Evolutionary conservation across 768 basidiomycete species (phyloP).

Genomic region (Auriscalpium vulgare): DNA sequence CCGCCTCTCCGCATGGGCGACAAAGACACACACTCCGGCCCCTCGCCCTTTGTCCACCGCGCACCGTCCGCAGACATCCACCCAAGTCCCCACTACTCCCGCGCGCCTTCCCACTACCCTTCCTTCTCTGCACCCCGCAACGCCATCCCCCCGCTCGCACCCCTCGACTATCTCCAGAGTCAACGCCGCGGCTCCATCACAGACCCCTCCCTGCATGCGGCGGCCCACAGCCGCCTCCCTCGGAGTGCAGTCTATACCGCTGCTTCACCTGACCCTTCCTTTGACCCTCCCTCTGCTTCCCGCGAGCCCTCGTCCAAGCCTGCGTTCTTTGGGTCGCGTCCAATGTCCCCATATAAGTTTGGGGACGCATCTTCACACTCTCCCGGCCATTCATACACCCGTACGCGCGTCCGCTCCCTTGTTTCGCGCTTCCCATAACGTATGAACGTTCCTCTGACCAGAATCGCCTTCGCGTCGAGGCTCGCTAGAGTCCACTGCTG

Average conservation of each 20-base stretch:
- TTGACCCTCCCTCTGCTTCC: slow-evolving; percentile 17
- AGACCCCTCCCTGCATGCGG: slow-evolving; percentile 71
- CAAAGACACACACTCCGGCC: slow-evolving; percentile 9
- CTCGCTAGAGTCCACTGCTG: slow-evolving; percentile 11
- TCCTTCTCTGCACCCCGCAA: slow-evolving; percentile 29
- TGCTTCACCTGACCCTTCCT: slow-evolving; percentile 9
- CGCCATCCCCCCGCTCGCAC: slow-evolving; percentile 56
- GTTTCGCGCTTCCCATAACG: neutral
- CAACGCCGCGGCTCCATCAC: slow-evolving; percentile 81
- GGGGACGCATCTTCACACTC: slow-evolving; percentile 47
- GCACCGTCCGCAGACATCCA: slow-evolving; percentile 9
- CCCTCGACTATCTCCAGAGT: slow-evolving; percentile 71
- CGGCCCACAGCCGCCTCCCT: slow-evolving; percentile 25
- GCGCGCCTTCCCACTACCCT: slow-evolving; percentile 19
- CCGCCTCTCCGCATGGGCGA: slow-evolving; percentile 12
- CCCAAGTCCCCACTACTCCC: slow-evolving; percentile 15
- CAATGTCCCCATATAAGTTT: slow-evolving; percentile 62
- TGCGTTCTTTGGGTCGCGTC: slow-evolving; percentile 38
- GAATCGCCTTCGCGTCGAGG: slow-evolving; percentile 8
- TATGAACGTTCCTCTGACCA: neutral
- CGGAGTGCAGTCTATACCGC: slow-evolving; percentile 15
- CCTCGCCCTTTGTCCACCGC: slow-evolving; percentile 13
- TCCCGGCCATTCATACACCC: slow-evolving; percentile 13
- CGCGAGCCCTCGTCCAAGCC: slow-evolving; percentile 25
- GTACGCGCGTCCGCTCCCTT: slow-evolving; percentile 2